These are phyloP conservation scores for Chrysosporium queenslandicum DNA, from an alignment of 2,329 filamentous ascomycete species.

Conservation along the genomic window DNA sequence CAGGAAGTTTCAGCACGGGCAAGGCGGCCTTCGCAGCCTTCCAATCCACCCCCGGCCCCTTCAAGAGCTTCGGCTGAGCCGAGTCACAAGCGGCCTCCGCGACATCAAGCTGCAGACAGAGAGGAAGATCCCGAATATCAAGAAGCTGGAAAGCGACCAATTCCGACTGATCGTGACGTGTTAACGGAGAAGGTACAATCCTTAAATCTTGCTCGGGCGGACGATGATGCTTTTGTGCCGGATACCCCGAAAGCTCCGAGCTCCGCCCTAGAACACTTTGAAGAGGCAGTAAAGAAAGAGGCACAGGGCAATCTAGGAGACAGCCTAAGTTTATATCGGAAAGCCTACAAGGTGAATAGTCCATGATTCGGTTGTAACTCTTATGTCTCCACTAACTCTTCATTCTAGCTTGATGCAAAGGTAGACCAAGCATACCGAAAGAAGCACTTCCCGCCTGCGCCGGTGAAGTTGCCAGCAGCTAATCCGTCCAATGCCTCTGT, in stretches of 20 bases:
- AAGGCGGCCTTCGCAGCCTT: constrained; percentile 1
- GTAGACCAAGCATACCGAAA: constrained; percentile 83
- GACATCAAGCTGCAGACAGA: constrained; percentile 30
- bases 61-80: constrained; percentile 19
- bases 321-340: constrained; percentile 77
- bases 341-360: constrained; percentile 67
- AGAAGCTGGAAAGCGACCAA: neutral
- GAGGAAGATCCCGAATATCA: constrained; percentile 30
- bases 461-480: constrained; percentile 40
- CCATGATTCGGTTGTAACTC: neutral
- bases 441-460: constrained; percentile 71
- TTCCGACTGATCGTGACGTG: constrained; percentile 15
- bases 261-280: constrained; percentile 85
- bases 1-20: constrained; percentile 57
- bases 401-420: constrained; percentile 59
- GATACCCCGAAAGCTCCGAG: constrained; percentile 43
- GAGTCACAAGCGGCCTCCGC: constrained; percentile 31
- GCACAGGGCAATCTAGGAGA: constrained; percentile 75
- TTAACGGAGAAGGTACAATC: constrained; percentile 30
- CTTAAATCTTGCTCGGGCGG: constrained; percentile 27
- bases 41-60: constrained; percentile 12
- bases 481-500: constrained; percentile 43
- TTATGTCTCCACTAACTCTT: neutral
- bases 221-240: constrained; percentile 34
- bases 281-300: constrained; percentile 83